phyloP scores from a whole-genome alignment of 2,329 filamentous ascomycete species.

The Capronia epimyces region DNA sequence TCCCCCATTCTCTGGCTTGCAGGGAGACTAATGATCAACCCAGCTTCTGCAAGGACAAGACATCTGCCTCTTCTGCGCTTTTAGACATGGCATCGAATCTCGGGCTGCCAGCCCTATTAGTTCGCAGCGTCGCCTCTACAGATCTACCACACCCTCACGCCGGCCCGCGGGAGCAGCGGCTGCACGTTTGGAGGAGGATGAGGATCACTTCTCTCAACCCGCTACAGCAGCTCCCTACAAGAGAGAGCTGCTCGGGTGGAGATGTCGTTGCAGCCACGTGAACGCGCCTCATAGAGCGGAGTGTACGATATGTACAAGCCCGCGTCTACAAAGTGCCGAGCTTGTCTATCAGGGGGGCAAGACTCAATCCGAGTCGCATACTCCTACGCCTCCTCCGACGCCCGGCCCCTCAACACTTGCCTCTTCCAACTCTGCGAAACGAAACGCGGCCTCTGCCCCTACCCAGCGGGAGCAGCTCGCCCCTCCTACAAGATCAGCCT shows the following conservation, averaged over 20 bases:
- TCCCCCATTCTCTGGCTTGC: neutral
- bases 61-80: constrained; percentile 38
- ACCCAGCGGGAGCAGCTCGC: constrained; percentile 48
- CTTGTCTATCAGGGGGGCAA: constrained; percentile 12
- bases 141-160: constrained; percentile 29
- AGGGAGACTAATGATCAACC: neutral
- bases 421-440: neutral
- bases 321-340: constrained; percentile 24
- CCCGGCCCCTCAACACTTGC: neutral
- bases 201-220: constrained; percentile 22
- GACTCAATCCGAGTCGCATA: neutral
- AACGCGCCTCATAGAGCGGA: constrained; percentile 14
- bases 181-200: constrained; percentile 24
- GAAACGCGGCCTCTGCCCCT: constrained; percentile 41
- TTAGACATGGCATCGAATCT: constrained; percentile 28
- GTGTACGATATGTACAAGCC: constrained; percentile 33
- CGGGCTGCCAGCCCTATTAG: constrained; percentile 25
- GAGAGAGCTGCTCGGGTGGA: constrained; percentile 18
- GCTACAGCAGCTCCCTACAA: constrained; percentile 6
- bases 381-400: neutral
- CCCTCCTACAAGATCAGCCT: neutral
- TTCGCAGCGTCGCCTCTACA: constrained; percentile 35
- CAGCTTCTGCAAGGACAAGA: constrained; percentile 38
- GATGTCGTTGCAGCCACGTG: constrained; percentile 22
- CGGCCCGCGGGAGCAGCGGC: constrained; percentile 32